Conservation (phyloP, 345 rosid species). For the Erodium maritimum region DNA sequence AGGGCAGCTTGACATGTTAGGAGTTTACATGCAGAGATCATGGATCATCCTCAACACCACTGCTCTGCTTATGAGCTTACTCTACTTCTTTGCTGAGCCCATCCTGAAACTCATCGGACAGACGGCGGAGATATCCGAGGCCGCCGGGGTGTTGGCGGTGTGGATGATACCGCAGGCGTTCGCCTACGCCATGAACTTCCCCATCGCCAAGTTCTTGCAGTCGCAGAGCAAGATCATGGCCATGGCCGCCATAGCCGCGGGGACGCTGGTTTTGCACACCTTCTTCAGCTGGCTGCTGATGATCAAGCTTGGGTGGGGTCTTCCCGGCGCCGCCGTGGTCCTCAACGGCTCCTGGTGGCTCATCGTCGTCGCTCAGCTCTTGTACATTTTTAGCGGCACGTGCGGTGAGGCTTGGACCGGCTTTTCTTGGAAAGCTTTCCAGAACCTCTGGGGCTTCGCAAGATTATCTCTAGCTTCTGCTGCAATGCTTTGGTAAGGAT, state of each 20-base stretch:
- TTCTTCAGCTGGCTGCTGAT: conserved; percentile 61
- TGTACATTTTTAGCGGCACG: conserved; percentile 52
- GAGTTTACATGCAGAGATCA: conserved; percentile 82
- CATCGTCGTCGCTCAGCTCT: conserved; percentile 39
- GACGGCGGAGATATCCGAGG: conserved; percentile 44
- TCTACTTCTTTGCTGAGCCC: conserved; percentile 52
- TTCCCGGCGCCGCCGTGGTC: conserved; percentile 61
- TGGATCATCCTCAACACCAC: conserved; percentile 70
- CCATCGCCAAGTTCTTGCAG: conserved; percentile 74
- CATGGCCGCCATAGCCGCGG: conserved; percentile 61
- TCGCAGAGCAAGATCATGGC: conserved; percentile 86
- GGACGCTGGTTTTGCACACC: conserved; percentile 43
- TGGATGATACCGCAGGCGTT: conserved; percentile 91
- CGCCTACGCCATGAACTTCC: conserved; percentile 64
- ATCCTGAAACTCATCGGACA: conserved; percentile 57
- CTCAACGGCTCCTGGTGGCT: conserved; percentile 66
- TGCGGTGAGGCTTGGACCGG: conserved; percentile 85
- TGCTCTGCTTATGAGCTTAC: conserved; percentile 34
- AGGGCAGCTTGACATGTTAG: conserved; percentile 70
- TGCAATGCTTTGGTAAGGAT: conserved; percentile 77
- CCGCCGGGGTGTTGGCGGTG: conserved; percentile 53
- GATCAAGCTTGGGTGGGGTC: conserved; percentile 49
- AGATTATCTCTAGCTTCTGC: conserved; percentile 76
- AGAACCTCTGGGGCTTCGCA: conserved; percentile 58
- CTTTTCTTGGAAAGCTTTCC: conserved; percentile 68